Percentiles rank a stretch among this genome's conserved stretches.
These are phyloP conservation scores for Mortierella sp. DNA, from an alignment of 371 early-diverging fungal genomes.

Conservation along the genomic window DNA sequence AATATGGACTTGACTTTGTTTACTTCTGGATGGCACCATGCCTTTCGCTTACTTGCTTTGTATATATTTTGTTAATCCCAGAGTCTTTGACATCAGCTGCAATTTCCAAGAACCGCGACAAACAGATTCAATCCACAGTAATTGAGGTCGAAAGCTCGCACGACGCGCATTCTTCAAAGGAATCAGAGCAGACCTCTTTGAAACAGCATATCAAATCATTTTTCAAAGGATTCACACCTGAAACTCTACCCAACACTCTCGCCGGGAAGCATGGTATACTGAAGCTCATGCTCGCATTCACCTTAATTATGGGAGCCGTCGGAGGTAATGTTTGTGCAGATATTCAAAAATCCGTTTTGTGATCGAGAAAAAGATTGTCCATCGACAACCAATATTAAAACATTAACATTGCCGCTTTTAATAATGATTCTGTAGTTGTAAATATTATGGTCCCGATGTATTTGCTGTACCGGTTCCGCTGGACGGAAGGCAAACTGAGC, in stretches of 20 bases:
- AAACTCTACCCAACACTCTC: slow-evolving; percentile 24
- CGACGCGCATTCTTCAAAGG: neutral
- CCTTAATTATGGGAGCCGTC: slow-evolving; percentile 14
- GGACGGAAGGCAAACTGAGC: slow-evolving; percentile 24
- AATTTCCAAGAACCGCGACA: neutral
- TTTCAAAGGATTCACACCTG: slow-evolving; percentile 11
- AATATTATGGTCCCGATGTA: slow-evolving; percentile 15
- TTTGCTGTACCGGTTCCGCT: slow-evolving; percentile 29
- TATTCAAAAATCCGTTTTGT: neutral
- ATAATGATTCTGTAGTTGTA: slow-evolving; percentile 4
- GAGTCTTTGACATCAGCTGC: slow-evolving; percentile 24
- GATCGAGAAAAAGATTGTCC: too few relatives aligned
- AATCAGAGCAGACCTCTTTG: neutral
- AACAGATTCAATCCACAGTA: slow-evolving; percentile 19
- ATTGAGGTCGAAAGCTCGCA: slow-evolving; percentile 5
- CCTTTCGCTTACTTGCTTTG: neutral
- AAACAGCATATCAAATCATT: slow-evolving; percentile 4
- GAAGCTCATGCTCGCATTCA: slow-evolving; percentile 15
- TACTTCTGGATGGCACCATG: slow-evolving; percentile 29
- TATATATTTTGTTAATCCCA: slow-evolving; percentile 30
- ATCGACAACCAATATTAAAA: too few relatives aligned
- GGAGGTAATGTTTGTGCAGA: slow-evolving; percentile 8
- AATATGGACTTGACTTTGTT: slow-evolving; percentile 10
- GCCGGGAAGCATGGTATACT: slow-evolving; percentile 32
- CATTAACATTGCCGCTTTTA: too few relatives aligned